phyloP scores from a whole-genome alignment of 176 grass and related monocot genomes.

The Ensete ventricosum region DNA sequence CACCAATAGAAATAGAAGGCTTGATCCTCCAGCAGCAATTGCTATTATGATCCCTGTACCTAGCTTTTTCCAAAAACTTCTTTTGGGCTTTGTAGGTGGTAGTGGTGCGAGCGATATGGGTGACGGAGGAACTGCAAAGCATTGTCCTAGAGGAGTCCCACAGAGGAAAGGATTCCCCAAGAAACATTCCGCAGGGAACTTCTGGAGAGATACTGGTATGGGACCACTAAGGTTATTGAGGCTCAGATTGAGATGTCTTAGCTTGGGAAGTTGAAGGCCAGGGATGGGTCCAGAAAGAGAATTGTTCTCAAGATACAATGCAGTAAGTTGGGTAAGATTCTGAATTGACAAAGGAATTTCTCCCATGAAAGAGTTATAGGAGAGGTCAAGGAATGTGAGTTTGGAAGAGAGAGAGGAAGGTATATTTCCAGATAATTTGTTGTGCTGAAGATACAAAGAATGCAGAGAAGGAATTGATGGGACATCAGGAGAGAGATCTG shows the following conservation, averaged over 20 bases:
- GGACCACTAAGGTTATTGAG: constrained; percentile 7
- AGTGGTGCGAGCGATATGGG: not conserved
- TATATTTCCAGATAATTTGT: constrained; percentile 18
- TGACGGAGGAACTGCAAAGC: constrained; percentile 1
- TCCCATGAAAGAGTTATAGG: constrained; percentile 5
- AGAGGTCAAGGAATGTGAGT: constrained; percentile 10
- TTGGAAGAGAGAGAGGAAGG: constrained; percentile 3
- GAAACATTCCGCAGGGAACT: not conserved
- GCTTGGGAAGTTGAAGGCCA: constrained; percentile 8
- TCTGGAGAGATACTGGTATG: constrained; percentile 2
- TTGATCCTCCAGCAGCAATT: constrained; percentile 11
- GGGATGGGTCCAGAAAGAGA: constrained; percentile 11
- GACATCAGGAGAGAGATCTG: not conserved
- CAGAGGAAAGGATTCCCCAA: constrained; percentile 1
- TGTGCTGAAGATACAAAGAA: constrained; percentile 10
- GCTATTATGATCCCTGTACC: not conserved
- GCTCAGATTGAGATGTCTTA: constrained; percentile 5
- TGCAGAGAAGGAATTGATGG: constrained; percentile 13
- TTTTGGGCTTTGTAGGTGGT: not conserved
- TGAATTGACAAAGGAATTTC: constrained; percentile 4
- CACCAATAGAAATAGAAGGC: not conserved
- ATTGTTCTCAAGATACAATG: constrained; percentile 11
- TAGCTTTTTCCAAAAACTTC: constrained; percentile 10
- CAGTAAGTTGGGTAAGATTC: constrained; percentile 11
- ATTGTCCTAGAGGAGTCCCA: constrained; percentile 3